phyloP scores from a whole-genome alignment of 2,329 filamentous ascomycete genomes.

The Verticillium nonalfalfae region DNA sequence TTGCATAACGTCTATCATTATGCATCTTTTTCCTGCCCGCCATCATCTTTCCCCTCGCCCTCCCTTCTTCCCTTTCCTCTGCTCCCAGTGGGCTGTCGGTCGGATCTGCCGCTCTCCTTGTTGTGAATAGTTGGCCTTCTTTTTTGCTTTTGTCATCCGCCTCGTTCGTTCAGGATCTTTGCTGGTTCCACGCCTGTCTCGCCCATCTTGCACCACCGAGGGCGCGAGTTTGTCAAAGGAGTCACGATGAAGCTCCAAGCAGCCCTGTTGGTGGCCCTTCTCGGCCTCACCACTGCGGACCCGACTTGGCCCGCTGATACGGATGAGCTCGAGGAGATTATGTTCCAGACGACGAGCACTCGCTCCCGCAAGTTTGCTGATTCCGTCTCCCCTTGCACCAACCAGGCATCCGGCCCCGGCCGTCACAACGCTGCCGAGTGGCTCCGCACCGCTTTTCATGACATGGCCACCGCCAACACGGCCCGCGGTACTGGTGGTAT shows the following conservation, averaged over 20 bases:
- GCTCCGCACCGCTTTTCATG: conserved; percentile 56
- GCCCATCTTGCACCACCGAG: neutral
- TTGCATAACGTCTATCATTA: neutral
- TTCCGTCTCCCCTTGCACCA: conserved; percentile 50
- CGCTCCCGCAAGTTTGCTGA: conserved; percentile 48
- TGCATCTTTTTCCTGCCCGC: neutral
- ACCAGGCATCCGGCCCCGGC: conserved; percentile 44
- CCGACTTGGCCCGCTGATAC: conserved; percentile 54
- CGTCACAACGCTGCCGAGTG: conserved; percentile 55
- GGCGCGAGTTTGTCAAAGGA: neutral
- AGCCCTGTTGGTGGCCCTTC: conserved; percentile 23
- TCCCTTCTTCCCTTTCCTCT: neutral
- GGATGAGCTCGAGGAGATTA: conserved; percentile 59
- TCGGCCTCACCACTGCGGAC: conserved; percentile 35
- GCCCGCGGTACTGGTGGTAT: conserved; percentile 44
- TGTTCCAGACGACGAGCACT: conserved; percentile 52
- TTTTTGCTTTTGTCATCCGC: neutral
- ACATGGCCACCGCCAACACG: conserved; percentile 50
- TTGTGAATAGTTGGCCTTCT: no score
- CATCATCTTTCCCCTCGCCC: neutral
- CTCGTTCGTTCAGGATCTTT: neutral
- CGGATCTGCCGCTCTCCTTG: neutral
- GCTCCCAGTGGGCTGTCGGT: neutral
- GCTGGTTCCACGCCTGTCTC: neutral
- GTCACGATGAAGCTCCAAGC: conserved; percentile 20